Percentiles rank a stretch among this genome's conserved stretches.
Evolutionary conservation across 179 eudicot genomes (phyloP).

Genomic region (Amaranthus tricolor): DNA sequence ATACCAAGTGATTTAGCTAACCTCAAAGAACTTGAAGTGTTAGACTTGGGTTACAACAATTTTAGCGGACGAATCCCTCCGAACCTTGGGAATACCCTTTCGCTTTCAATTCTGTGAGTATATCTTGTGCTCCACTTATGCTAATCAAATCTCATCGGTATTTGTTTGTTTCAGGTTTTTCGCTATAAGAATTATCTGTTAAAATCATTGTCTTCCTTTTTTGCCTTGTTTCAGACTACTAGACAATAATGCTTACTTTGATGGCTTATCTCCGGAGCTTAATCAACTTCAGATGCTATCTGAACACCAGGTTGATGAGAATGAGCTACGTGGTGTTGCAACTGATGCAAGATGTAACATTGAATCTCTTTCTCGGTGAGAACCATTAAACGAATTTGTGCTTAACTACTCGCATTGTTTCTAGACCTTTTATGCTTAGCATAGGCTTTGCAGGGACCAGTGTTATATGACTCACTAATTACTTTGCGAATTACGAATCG

Average conservation of each 20-base stretch:
- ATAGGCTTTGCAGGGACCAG: background rate
- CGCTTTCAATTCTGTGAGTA: constrained; percentile 60
- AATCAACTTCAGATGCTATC: constrained; percentile 44
- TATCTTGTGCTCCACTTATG: background rate
- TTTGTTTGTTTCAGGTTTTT: background rate
- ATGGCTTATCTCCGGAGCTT: constrained; percentile 47
- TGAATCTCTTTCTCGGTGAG: constrained; percentile 42
- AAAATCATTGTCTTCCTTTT: background rate
- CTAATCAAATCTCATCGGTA: background rate
- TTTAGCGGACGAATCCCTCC: constrained; percentile 56
- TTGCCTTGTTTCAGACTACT: constrained; percentile 45
- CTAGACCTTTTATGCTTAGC: background rate
- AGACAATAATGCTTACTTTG: constrained; percentile 45
- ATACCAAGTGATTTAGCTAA: constrained; percentile 54
- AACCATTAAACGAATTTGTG: constrained; percentile 5
- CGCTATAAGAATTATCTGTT: background rate
- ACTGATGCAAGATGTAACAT: constrained; percentile 24
- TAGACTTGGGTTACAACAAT: constrained; percentile 70
- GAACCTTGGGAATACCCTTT: constrained; percentile 43
- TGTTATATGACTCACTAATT: too few relatives aligned
- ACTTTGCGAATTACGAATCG: too few relatives aligned
- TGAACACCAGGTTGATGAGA: constrained; percentile 49
- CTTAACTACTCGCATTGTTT: background rate
- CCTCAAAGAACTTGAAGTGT: constrained; percentile 53
- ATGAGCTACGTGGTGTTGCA: constrained; percentile 27